A percentile compares a stretch with the other conserved stretches of the same genome.
Evolutionary conservation across 2,329 filamentous ascomycete species (phyloP).

Genomic region (Pseudocercospora fuligena): DNA sequence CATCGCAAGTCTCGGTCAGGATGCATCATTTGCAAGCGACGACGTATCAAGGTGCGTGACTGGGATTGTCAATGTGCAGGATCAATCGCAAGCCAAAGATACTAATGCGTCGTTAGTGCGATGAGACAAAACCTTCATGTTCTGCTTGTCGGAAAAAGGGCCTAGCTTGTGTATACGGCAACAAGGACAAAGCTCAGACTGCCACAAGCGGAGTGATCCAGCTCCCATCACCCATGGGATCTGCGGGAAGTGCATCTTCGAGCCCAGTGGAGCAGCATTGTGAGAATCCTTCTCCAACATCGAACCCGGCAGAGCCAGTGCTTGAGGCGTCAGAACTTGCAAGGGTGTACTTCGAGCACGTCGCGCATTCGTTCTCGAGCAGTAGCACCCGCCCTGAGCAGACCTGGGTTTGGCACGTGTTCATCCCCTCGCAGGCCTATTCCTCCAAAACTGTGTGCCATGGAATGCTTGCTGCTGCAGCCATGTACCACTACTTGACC

Average conservation of each 20-base stretch:
- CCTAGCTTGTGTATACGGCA: neutral
- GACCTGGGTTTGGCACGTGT: conserved; percentile 1
- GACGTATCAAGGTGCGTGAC: neutral
- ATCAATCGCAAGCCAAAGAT: neutral
- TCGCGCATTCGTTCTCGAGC: conserved; percentile 4
- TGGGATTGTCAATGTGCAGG: neutral
- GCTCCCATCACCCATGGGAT: neutral
- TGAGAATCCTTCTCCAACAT: neutral
- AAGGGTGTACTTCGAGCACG: conserved; percentile 3
- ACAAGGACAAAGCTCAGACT: neutral
- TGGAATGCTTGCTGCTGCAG: conserved; percentile 4
- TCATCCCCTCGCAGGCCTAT: conserved; percentile 3
- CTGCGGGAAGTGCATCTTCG: neutral
- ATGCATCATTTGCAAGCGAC: conserved; percentile 2
- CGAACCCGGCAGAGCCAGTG: neutral
- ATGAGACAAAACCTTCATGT: conserved; percentile 1
- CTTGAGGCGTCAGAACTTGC: neutral
- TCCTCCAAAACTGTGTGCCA: neutral
- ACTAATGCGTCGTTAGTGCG: conserved; percentile 1
- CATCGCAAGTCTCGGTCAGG: conserved; percentile 7
- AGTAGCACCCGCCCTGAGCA: conserved; percentile 1
- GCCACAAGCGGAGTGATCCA: neutral
- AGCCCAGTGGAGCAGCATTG: neutral
- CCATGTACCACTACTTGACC: neutral
- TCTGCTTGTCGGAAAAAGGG: neutral